These are phyloP conservation scores for Citrus reticulata DNA, from an alignment of 345 rosid genomes.

Conservation along the genomic window DNA sequence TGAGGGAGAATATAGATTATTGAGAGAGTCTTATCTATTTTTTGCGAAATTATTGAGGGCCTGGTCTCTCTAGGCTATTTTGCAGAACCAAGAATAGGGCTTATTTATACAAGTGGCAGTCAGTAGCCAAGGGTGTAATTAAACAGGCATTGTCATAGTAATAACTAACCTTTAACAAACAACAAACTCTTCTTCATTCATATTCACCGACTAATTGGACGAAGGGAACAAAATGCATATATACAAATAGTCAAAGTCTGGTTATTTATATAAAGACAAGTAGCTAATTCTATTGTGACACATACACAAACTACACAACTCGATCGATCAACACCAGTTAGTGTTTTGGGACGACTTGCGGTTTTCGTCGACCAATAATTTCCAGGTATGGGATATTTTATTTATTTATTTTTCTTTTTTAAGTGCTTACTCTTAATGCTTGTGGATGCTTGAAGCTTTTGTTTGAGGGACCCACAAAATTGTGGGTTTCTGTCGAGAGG, in stretches of 20 bases:
- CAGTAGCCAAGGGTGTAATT: not conserved
- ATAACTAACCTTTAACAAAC: constrained; percentile 15
- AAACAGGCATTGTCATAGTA: not conserved
- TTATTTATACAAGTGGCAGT: not conserved
- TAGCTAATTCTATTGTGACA: not conserved
- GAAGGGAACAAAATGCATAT: not conserved
- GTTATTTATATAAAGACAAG: not conserved
- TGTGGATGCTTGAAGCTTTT: not conserved
- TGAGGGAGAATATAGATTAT: constrained; percentile 16
- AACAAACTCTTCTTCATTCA: not conserved
- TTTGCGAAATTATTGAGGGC: not conserved
- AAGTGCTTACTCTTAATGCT: not conserved
- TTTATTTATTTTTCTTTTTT: not conserved
- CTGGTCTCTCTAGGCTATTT: not conserved
- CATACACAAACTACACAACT: too few species aligned
- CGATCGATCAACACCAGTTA: not conserved
- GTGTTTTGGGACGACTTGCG: not conserved
- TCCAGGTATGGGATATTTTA: not conserved
- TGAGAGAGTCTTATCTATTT: constrained; percentile 16
- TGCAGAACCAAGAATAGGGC: not conserved
- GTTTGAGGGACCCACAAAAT: not conserved
- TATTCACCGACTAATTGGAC: not conserved
- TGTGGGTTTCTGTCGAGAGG: not conserved
- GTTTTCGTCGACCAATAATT: not conserved
- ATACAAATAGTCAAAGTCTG: not conserved